Percentiles rank a stretch among this genome's conserved stretches.
phyloP scores from a whole-genome alignment of 2,329 filamentous ascomycete genomes.

The Curvularia sp. region DNA sequence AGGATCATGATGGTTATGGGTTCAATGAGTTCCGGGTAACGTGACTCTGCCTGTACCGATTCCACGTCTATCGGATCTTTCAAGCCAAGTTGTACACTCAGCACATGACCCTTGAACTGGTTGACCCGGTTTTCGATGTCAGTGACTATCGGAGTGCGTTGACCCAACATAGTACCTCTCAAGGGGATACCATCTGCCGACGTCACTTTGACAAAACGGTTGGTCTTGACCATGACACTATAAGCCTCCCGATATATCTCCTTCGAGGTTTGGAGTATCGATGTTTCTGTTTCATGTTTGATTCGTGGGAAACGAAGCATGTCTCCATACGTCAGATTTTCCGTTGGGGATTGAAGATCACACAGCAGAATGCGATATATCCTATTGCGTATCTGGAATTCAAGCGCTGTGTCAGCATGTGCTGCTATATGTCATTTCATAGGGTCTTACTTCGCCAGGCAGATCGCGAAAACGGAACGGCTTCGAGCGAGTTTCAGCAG shows the following conservation, averaged over 20 bases:
- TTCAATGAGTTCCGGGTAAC: neutral
- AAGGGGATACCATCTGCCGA: conserved; percentile 14
- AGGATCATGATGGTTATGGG: conserved; percentile 20
- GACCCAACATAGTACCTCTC: neutral
- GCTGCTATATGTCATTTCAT: neutral
- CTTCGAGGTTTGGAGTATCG: conserved; percentile 7
- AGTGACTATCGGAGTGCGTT: conserved; percentile 17
- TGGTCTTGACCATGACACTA: conserved; percentile 25
- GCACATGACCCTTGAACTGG: conserved; percentile 23
- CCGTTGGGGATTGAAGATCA: neutral
- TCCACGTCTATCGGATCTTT: neutral
- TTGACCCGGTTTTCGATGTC: conserved; percentile 1
- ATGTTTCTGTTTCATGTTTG: too few relatives aligned
- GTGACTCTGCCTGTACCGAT: too few relatives aligned
- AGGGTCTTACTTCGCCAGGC: conserved; percentile 2
- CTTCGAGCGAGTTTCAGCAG: neutral
- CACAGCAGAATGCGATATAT: conserved; percentile 5
- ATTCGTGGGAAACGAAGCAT: neutral
- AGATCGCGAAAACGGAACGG: conserved; percentile 14
- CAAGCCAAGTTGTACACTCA: conserved; percentile 16
- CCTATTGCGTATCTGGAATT: conserved; percentile 6
- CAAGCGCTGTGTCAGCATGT: neutral
- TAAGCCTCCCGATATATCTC: conserved; percentile 10
- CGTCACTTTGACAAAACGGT: conserved; percentile 24
- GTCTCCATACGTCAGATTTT: too few relatives aligned